Evolutionary conservation across 2,329 filamentous ascomycete genomes (phyloP), one percentile per base, ranked within the genome.

Genomic region (Dothistroma septosporum): DNA sequence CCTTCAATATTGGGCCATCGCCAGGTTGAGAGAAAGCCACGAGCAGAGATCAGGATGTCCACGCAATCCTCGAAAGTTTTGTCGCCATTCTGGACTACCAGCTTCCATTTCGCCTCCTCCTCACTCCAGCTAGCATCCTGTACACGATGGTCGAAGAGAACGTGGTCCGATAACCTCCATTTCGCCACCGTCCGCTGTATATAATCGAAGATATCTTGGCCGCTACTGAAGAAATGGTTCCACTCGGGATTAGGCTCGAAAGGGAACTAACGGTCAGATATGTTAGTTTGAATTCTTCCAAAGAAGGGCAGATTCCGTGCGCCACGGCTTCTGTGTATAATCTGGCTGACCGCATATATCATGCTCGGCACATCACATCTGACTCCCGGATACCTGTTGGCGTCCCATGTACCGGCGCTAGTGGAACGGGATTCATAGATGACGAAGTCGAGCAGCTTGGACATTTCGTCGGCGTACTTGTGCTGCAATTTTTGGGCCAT

Each of bases 171-270:
- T 0, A 78, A 70, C 22, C 73, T 70, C 61, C 75, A 76, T 64
- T 79, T 78, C 44, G 67, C 72, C 4, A 75, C 75, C 5, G 72
- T 72, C 1, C 64, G 59, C 54, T 76, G 68, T 68, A 78, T 75
- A 60, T 80, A 80, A 7, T 75, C 72, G 9, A 72, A 69, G 32
- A 80, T 79, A 63, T 79, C 78, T 6, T 66, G 62, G 0, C 76
- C 76, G 5, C 68, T 69, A 6, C 75, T 74, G 56, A 77, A 80
- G 44, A 77, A 76, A 6, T 64, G 46, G 9, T 61, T 65, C 67
- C 68, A 71, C 32, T 69, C 65, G 4, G 63, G 64, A 41, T 69
- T 68, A 11, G 69, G 68, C 31, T 69, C 69, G 59, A 76, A 80
- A 4, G 75, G 76, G 28, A 75, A 71, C 11, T 28, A 33, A 61